These are phyloP conservation scores for Exophiala calicioides DNA, from an alignment of 2,329 filamentous ascomycete species.

Conservation along the genomic window DNA sequence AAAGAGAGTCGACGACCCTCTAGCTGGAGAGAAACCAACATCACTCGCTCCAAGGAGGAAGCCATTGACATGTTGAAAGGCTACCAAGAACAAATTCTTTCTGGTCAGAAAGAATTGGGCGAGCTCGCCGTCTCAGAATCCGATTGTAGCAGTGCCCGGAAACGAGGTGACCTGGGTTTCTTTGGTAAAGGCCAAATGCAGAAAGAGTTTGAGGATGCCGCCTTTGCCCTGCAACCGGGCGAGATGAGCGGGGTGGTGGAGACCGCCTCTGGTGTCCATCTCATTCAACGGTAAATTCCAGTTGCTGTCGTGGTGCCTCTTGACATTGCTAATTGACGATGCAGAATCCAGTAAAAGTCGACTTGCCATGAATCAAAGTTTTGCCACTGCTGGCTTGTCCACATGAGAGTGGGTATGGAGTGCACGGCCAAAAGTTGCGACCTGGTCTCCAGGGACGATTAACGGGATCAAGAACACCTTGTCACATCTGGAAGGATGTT, in stretches of 20 bases:
- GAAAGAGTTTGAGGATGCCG: constrained; percentile 95
- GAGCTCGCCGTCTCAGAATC: constrained; percentile 86
- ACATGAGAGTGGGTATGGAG: no score
- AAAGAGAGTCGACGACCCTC: constrained; percentile 81
- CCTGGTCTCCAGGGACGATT: no score
- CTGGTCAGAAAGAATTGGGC: constrained; percentile 68
- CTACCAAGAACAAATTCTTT: constrained; percentile 75
- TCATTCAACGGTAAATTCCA: constrained; percentile 79
- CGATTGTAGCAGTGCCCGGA: constrained; percentile 92
- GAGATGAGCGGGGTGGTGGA: constrained; percentile 86
- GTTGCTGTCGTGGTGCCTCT: not conserved
- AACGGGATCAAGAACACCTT: no score
- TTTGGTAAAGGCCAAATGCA: constrained; percentile 97
- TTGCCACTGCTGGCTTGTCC: no score
- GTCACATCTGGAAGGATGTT: no score
- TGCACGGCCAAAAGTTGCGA: no score
- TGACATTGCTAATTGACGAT: constrained; percentile 10
- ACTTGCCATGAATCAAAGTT: no score
- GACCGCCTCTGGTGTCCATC: constrained; percentile 88
- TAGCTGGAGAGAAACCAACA: constrained; percentile 89
- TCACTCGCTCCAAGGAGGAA: constrained; percentile 85
- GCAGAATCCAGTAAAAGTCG: constrained; percentile 23
- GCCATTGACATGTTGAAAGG: constrained; percentile 73
- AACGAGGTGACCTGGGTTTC: constrained; percentile 90
- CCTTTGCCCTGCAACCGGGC: constrained; percentile 84